phyloP scores from a whole-genome alignment of 306 rosid genomes.

The Quercus berberidifolia region DNA sequence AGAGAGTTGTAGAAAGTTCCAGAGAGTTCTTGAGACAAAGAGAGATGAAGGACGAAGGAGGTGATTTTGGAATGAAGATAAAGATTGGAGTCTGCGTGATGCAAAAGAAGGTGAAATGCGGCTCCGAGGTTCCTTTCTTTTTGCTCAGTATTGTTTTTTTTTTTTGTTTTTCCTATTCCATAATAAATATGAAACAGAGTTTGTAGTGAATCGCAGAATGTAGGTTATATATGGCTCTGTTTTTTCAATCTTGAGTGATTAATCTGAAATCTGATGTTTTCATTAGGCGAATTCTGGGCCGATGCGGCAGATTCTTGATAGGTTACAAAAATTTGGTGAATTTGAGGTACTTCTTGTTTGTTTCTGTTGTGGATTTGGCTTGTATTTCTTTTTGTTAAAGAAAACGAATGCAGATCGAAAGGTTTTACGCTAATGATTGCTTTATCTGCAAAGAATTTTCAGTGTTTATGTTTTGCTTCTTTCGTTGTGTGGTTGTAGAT shows the following conservation, averaged over 20 bases:
- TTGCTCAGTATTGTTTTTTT: constrained; percentile 1
- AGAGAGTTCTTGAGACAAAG: constrained; percentile 5
- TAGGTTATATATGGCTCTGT: constrained; percentile 13
- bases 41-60: constrained; percentile 21
- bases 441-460: neutral
- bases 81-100: constrained; percentile 89
- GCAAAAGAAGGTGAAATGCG: constrained; percentile 99
- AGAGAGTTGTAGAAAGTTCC: neutral
- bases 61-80: constrained; percentile 41
- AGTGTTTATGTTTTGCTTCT: neutral
- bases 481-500: constrained; percentile 47
- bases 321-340: constrained; percentile 89
- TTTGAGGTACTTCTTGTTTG: constrained; percentile 54
- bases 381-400: constrained; percentile 11
- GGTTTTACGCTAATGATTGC: neutral
- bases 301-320: constrained; percentile 84
- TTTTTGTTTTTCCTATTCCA: constrained; percentile 6
- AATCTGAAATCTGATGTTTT: constrained; percentile 5
- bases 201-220: constrained; percentile 20
- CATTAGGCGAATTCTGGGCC: constrained; percentile 84
- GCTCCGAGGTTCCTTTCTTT: constrained; percentile 57
- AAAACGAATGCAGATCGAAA: neutral
- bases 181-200: constrained; percentile 3
- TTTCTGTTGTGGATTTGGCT: neutral
- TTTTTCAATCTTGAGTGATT: constrained; percentile 15